phyloP scores from a whole-genome alignment of 225 moss, liverwort and hornwort genomes.

The Marchantia polymorpha region DNA sequence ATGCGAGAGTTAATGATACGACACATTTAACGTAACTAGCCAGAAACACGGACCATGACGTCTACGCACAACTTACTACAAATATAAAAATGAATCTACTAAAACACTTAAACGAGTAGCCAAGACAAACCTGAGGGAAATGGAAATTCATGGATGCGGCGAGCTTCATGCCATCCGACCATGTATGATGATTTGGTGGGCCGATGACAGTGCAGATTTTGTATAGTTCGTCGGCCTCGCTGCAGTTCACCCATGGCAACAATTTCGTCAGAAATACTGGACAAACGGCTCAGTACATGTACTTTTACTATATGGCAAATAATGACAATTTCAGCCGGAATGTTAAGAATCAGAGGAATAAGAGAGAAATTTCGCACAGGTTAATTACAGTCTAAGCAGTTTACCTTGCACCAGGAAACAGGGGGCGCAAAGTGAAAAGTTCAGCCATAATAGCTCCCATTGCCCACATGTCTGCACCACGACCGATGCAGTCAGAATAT shows the following conservation, averaged over 20 bases:
- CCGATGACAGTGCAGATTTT: slow-evolving; percentile 70
- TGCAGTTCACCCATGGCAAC: background rate
- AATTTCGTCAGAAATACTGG: background rate
- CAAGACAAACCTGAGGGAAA: slow-evolving; percentile 52
- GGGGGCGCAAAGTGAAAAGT: slow-evolving; percentile 77
- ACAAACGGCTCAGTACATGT: no score
- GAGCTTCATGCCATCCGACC: slow-evolving; percentile 81
- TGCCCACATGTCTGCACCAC: slow-evolving; percentile 69
- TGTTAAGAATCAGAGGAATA: no score
- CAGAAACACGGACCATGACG: no score
- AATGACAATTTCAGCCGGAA: no score
- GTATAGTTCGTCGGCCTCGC: slow-evolving; percentile 66
- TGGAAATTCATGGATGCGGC: slow-evolving; percentile 60
- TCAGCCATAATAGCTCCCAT: slow-evolving; percentile 98
- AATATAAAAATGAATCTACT: no score
- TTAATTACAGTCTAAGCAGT: background rate
- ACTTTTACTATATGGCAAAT: background rate
- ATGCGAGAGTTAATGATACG: background rate
- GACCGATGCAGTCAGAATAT: background rate
- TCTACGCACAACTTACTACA: no score
- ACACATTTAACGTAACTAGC: no score
- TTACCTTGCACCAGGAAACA: slow-evolving; percentile 87
- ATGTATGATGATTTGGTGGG: slow-evolving; percentile 60
- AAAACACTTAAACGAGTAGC: no score
- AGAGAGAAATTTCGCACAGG: background rate